Base-by-base conservation (phyloP, 1,139 yeast species). In the Zygoascus sp. region DNA sequence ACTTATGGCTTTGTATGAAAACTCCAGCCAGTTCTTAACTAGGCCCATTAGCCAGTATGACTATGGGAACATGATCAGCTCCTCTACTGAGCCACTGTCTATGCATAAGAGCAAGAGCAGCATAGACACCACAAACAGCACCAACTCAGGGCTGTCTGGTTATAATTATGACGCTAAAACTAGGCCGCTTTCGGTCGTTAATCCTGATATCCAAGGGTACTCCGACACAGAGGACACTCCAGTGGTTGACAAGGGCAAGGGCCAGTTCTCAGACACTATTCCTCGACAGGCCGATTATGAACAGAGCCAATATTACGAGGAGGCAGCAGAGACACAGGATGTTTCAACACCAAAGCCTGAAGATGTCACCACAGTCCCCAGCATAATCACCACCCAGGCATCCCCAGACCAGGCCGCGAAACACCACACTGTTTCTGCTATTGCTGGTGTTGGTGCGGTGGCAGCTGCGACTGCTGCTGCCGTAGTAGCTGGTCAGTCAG, bases 1-100 rank as follows among this genome's bases (percentile, higher is more conserved):
- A 30, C 53, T 66, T 21, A 60, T 64, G n/a, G 68, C 57, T 35
- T 53, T 66, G 37, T 65, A 65, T 47, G 57, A 57, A 23, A 60
- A 61, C 44, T 55, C 67, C 4, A 50, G 57, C 5, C 58, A 58
- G 22, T 63, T 59, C 40, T 49, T 66, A 35, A 45, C 54, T 13
- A 56, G 66, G 10, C 66, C 67, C 7, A 50, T 59, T 11, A 57
- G 65, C 27, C 55, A 58, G 21, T 56, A 60, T 42, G 53, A 58
- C 40, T 51, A 54, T 21, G 20, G 30, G 5, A 45, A 42, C 28
- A 40, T 40, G 53, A 22, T 37, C 8, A 52, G 38, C 42, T 20
- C 34, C 28, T 36, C 30, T 2, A 47, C 53, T 11, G 58, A 54
- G 46, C 61, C 62, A 9, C 45, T 58, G 21, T 43, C 56, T 5